These are phyloP conservation scores for Mortierella sp. DNA, from an alignment of 371 early-diverging fungal genomes.

Conservation along the genomic window DNA sequence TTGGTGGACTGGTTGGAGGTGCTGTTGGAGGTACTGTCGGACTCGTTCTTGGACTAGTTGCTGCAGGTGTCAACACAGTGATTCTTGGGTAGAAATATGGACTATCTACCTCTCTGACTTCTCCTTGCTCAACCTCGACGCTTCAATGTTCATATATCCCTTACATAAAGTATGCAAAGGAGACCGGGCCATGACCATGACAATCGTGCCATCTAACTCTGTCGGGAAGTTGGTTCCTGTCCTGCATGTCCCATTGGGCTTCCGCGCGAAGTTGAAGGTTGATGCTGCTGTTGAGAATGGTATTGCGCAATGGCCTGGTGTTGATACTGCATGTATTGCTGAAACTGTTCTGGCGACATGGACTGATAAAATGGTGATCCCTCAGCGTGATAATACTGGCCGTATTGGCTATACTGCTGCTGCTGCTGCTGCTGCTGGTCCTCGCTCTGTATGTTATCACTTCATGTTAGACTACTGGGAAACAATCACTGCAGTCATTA, in stretches of 20 bases:
- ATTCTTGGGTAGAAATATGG: neutral
- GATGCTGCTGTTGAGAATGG: conserved; percentile 31
- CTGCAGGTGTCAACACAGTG: conserved; percentile 1
- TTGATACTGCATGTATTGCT: conserved; percentile 51
- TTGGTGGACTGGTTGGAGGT: conserved; percentile 6
- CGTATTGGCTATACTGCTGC: conserved; percentile 33
- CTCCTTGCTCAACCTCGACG: no score
- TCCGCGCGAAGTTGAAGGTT: conserved; percentile 23
- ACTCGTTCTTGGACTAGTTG: neutral
- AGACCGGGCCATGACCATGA: no score
- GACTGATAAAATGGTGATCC: conserved; percentile 34
- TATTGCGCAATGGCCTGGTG: conserved; percentile 41
- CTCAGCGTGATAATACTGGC: conserved; percentile 31
- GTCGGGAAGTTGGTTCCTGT: conserved; percentile 29
- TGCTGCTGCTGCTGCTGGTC: conserved; percentile 26
- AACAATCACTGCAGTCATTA: neutral
- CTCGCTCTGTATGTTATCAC: conserved; percentile 1
- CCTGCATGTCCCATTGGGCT: conserved; percentile 27
- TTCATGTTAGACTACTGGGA: neutral
- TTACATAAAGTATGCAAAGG: no score
- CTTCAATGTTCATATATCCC: no score
- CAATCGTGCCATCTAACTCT: conserved; percentile 8
- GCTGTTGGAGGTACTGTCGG: conserved; percentile 4
- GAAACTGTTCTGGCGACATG: conserved; percentile 45
- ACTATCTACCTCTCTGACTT: no score